These are phyloP conservation scores for Paratinospora sagittata DNA, from an alignment of 164 flowering plant species.

Conservation along the genomic window DNA sequence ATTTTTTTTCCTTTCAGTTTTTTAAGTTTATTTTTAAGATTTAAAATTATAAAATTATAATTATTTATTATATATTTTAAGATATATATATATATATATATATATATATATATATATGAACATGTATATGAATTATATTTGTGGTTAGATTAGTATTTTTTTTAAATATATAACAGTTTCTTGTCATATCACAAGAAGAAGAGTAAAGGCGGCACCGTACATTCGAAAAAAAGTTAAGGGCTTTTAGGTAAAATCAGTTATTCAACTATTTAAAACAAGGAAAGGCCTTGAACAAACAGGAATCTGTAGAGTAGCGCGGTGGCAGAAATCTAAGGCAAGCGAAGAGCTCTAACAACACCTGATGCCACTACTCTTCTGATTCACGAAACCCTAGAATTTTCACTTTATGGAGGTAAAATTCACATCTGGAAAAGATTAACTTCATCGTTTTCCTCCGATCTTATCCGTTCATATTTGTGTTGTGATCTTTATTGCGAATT, in stretches of 20 bases:
- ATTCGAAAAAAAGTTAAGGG: neutral
- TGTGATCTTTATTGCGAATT: neutral
- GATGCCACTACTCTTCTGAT: neutral
- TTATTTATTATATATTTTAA: no score
- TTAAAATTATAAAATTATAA: no score
- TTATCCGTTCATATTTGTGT: neutral
- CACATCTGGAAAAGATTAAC: neutral
- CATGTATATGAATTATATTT: no score
- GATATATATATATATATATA: no score
- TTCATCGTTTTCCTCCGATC: no score
- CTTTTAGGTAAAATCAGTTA: neutral
- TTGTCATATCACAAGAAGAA: no score
- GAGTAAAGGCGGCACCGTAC: no score
- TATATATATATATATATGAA: no score
- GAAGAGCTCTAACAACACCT: constrained; percentile 2
- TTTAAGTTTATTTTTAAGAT: no score
- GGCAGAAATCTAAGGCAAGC: constrained; percentile 14
- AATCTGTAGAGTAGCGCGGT: neutral
- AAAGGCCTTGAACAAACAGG: neutral
- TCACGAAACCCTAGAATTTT: neutral
- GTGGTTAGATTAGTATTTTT: no score
- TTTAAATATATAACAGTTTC: no score
- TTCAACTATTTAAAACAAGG: neutral
- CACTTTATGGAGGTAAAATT: neutral
- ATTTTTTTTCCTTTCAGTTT: no score